phyloP scores from a whole-genome alignment of 495 filamentous ascomycete genomes.

The Zalerion maritima region DNA sequence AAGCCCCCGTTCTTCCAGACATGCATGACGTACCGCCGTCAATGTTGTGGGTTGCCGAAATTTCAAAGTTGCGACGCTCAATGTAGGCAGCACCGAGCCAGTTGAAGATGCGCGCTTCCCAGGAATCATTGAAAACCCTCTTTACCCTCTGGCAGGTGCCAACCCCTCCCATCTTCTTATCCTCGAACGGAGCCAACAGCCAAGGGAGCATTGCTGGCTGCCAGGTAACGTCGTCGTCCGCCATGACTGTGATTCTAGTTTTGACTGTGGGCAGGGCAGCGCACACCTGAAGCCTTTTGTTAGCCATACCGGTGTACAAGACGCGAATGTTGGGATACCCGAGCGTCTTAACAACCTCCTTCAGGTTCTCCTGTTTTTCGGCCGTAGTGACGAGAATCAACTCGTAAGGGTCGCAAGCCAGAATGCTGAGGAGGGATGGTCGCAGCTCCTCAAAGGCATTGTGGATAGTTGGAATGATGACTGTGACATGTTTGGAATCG shows the following conservation, averaged over 20 bases:
- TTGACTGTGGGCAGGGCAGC: conserved; percentile 61
- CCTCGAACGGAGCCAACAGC: conserved; percentile 76
- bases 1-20: conserved; percentile 74
- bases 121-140: conserved; percentile 40
- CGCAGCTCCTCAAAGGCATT: conserved; percentile 38
- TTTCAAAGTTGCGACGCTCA: conserved; percentile 76
- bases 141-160: conserved; percentile 71
- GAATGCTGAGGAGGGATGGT: conserved; percentile 36
- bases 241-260: conserved; percentile 64
- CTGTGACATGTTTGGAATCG: conserved; percentile 32
- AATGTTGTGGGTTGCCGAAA: conserved; percentile 69
- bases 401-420: conserved; percentile 35
- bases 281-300: conserved; percentile 77
- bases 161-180: conserved; percentile 60
- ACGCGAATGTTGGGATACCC: conserved; percentile 25
- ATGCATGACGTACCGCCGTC: conserved; percentile 81
- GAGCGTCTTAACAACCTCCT: conserved; percentile 27
- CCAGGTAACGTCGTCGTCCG: conserved; percentile 83
- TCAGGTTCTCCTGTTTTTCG: conserved; percentile 32
- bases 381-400: conserved; percentile 40
- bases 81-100: conserved; percentile 74
- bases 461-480: conserved; percentile 40
- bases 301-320: conserved; percentile 36
- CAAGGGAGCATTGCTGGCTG: conserved; percentile 60
- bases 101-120: conserved; percentile 48